phyloP scores from a whole-genome alignment of 768 basidiomycete species.

The Psilocybe cubensis region DNA sequence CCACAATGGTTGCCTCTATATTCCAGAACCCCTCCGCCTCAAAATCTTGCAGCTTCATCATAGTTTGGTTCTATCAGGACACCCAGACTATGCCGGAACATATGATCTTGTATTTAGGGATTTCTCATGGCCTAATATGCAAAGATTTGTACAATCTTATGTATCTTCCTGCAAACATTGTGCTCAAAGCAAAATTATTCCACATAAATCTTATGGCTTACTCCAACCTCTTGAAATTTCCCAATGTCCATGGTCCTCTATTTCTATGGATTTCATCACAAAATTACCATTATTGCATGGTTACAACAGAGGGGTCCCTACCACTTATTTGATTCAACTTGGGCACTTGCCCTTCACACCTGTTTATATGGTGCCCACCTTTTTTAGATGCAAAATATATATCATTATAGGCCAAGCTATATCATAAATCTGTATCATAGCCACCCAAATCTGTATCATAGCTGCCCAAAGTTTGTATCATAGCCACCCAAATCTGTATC shows the following conservation, averaged over 20 bases:
- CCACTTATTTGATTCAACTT: too few relatives aligned
- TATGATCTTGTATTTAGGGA: conserved; percentile 31
- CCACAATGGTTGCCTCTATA: conserved; percentile 25
- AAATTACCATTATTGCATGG: conserved; percentile 41
- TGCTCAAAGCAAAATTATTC: conserved; percentile 29
- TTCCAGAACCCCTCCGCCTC: conserved; percentile 33
- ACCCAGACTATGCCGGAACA: conserved; percentile 38
- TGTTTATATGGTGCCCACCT: too few relatives aligned
- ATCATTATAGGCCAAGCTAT: too few relatives aligned
- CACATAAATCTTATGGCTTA: conserved; percentile 39
- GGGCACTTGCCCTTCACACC: too few relatives aligned
- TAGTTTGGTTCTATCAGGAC: conserved; percentile 34
- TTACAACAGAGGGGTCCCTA: too few relatives aligned
- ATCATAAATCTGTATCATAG: too few relatives aligned
- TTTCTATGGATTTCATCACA: conserved; percentile 48
- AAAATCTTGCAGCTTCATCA: conserved; percentile 36
- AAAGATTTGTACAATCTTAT: conserved; percentile 25
- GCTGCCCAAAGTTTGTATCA: too few relatives aligned
- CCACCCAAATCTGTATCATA: too few relatives aligned
- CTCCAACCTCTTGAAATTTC: conserved; percentile 40
- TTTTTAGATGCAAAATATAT: too few relatives aligned
- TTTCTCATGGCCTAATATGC: conserved; percentile 44
- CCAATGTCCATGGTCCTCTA: conserved; percentile 36
- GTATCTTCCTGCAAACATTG: conserved; percentile 40
- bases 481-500: too few relatives aligned